Evolutionary conservation across 768 basidiomycete genomes (phyloP).

Genomic region (Boletellus sp.): DNA sequence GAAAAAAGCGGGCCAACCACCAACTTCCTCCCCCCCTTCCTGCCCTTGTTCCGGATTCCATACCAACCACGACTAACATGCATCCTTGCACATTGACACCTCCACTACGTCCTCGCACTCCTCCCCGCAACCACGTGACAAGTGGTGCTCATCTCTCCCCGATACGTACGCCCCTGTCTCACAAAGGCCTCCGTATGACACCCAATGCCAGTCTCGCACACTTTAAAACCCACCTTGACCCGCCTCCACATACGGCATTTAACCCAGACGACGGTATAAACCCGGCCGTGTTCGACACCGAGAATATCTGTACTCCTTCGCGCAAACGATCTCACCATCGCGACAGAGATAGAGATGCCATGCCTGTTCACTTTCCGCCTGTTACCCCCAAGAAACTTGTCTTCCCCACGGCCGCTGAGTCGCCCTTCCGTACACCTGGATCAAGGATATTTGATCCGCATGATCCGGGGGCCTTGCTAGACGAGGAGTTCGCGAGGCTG

Average conservation of each 20-base stretch:
- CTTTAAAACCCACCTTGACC: slow-evolving; percentile 67
- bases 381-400: slow-evolving; percentile 44
- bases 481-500: slow-evolving; percentile 66
- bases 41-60: slow-evolving; percentile 27
- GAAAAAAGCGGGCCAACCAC: slow-evolving; percentile 17
- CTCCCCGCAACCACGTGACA: slow-evolving; percentile 28
- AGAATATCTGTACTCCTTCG: slow-evolving; percentile 43
- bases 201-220: slow-evolving; percentile 62
- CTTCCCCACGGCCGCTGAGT: slow-evolving; percentile 34
- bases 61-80: slow-evolving; percentile 11
- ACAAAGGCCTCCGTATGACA: slow-evolving; percentile 67
- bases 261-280: slow-evolving; percentile 32
- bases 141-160: slow-evolving; percentile 50
- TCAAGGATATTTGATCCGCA: slow-evolving; percentile 62
- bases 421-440: slow-evolving; percentile 50
- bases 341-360: slow-evolving; percentile 18
- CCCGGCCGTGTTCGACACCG: slow-evolving; percentile 35
- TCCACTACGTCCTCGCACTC: slow-evolving; percentile 40
- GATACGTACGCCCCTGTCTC: slow-evolving; percentile 62
- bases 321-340: slow-evolving; percentile 37
- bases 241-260: slow-evolving; percentile 43
- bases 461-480: slow-evolving; percentile 62
- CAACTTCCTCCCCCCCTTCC: slow-evolving; percentile 19
- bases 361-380: slow-evolving; percentile 29
- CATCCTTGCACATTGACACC: slow-evolving; percentile 28